A percentile compares a stretch with the other conserved stretches of the same genome.
Conservation (phyloP, 2,329 filamentous ascomycete species). For the Penicillium palitans region DNA sequence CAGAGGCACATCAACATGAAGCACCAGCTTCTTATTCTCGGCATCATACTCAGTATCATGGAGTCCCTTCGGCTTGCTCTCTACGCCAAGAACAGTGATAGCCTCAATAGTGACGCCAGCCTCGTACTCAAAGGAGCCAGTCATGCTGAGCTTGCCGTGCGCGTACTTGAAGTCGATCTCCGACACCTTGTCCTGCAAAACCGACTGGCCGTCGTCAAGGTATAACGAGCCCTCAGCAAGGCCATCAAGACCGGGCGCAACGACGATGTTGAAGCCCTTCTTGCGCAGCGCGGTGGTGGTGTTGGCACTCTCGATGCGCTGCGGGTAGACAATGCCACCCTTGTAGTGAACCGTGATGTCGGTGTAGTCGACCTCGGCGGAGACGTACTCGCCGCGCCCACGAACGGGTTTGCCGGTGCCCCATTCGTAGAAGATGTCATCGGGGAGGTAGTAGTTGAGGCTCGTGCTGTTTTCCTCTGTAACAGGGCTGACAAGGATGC, state of each 20-base stretch:
- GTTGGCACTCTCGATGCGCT: slow-evolving; percentile 54
- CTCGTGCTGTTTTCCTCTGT: slow-evolving; percentile 53
- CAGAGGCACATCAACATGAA: slow-evolving; percentile 20
- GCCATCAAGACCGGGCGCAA: slow-evolving; percentile 64
- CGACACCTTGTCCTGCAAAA: slow-evolving; percentile 58
- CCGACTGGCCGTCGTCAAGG: slow-evolving; percentile 70
- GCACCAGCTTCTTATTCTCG: slow-evolving; percentile 17
- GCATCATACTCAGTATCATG: slow-evolving; percentile 13
- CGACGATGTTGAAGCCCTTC: slow-evolving; percentile 68
- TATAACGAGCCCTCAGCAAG: slow-evolving; percentile 68
- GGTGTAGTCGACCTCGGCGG: slow-evolving; percentile 50
- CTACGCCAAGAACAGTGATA: slow-evolving; percentile 32
- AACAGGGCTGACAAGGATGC: slow-evolving; percentile 58
- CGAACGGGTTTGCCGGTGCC: slow-evolving; percentile 52
- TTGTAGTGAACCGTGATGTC: slow-evolving; percentile 63
- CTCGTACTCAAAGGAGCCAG: slow-evolving; percentile 28
- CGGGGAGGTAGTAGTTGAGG: slow-evolving; percentile 56
- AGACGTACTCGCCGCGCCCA: slow-evolving; percentile 49
- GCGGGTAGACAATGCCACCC: slow-evolving; percentile 59
- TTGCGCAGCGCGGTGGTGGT: slow-evolving; percentile 61
- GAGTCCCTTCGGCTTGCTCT: slow-evolving; percentile 6
- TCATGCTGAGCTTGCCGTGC: slow-evolving; percentile 42
- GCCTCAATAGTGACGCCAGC: slow-evolving; percentile 31
- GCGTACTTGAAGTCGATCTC: slow-evolving; percentile 62
- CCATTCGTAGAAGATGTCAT: slow-evolving; percentile 62